phyloP scores from a whole-genome alignment of 768 basidiomycete genomes.

The Botryobasidium botryosum region DNA sequence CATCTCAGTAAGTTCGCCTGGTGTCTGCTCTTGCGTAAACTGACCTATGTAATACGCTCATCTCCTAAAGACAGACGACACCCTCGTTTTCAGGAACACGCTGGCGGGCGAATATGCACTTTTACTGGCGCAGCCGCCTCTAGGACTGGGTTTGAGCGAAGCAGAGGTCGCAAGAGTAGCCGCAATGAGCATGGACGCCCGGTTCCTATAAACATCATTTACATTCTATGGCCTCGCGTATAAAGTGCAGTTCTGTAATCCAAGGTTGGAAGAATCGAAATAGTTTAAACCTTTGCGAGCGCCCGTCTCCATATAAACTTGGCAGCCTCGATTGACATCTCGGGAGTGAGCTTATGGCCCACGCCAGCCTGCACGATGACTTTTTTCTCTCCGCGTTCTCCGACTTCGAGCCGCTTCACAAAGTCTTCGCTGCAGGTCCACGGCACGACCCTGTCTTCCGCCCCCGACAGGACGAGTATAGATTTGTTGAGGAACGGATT shows the following conservation, averaged over 20 bases:
- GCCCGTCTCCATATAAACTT: constrained; percentile 18
- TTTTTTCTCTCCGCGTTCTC: constrained; percentile 36
- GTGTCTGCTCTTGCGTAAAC: neutral
- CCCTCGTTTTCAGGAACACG: constrained; percentile 58
- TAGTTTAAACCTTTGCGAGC: too few relatives aligned
- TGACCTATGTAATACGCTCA: neutral
- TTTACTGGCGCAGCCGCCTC: constrained; percentile 50
- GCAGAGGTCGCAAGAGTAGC: constrained; percentile 39
- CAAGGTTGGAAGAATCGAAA: too few relatives aligned
- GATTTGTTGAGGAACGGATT: constrained; percentile 59
- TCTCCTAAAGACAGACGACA: constrained; percentile 57
- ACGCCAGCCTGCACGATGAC: constrained; percentile 35
- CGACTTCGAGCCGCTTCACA: constrained; percentile 38
- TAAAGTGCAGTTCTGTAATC: too few relatives aligned
- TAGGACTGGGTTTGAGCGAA: constrained; percentile 51
- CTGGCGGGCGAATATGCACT: constrained; percentile 65
- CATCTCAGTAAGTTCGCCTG: constrained; percentile 44
- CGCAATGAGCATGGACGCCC: constrained; percentile 37
- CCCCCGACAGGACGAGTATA: constrained; percentile 55
- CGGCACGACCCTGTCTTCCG: constrained; percentile 47
- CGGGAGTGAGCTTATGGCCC: constrained; percentile 43
- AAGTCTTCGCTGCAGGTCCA: constrained; percentile 39
- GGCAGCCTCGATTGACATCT: constrained; percentile 35
- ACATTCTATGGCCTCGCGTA: too few relatives aligned
- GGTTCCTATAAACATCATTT: constrained; percentile 16